A percentile compares a stretch with the other conserved stretches of the same genome.
Evolutionary conservation across 495 filamentous ascomycete species (phyloP).

Genomic region (Aspergillus steynii): DNA sequence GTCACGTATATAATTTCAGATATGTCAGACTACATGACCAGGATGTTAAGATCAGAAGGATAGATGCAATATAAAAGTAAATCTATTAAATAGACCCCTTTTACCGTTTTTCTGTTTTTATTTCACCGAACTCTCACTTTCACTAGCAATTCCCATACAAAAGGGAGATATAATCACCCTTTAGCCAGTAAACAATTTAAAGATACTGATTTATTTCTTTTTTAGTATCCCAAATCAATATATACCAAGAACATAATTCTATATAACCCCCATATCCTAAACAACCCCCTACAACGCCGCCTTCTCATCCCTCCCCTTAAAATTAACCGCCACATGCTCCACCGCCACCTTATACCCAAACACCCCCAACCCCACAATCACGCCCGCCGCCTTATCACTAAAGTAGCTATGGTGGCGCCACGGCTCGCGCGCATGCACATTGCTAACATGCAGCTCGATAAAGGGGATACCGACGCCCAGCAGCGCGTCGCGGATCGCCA

Average conservation of each 20-base stretch:
- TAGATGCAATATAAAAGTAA: not conserved
- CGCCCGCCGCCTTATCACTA: constrained; percentile 67
- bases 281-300: not conserved
- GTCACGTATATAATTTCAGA: constrained; percentile 5
- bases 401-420: constrained; percentile 66
- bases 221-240: not conserved
- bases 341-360: constrained; percentile 71
- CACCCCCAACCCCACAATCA: constrained; percentile 67
- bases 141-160: too few relatives aligned
- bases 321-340: constrained; percentile 55
- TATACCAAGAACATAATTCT: not conserved
- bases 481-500: constrained; percentile 68
- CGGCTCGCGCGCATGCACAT: constrained; percentile 65
- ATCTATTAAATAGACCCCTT: too few relatives aligned
- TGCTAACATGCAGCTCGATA: constrained; percentile 69
- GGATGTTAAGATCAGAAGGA: not conserved
- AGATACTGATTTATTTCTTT: too few relatives aligned
- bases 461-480: constrained; percentile 65
- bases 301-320: constrained; percentile 36
- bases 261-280: not conserved
- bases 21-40: not conserved
- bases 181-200: too few relatives aligned
- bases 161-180: too few relatives aligned
- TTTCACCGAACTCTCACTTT: too few relatives aligned
- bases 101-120: too few relatives aligned